These are phyloP conservation scores for Rosa persica DNA, from an alignment of 306 rosid genomes.

Conservation along the genomic window DNA sequence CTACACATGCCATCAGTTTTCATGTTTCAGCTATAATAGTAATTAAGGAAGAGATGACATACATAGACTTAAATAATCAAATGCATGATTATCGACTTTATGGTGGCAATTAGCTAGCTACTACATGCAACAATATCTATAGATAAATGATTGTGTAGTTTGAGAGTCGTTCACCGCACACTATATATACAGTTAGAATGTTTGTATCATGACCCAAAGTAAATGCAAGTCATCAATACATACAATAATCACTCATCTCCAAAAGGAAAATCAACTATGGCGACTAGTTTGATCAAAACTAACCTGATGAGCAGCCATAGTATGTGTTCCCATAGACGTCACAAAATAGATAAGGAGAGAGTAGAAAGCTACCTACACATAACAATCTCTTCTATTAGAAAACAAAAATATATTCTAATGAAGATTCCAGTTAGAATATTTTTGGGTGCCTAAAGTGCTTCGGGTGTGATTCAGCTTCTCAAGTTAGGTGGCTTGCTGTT, in stretches of 20 bases:
- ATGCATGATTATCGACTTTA: too few relatives aligned
- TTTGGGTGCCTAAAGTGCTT: neutral
- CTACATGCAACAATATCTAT: too few relatives aligned
- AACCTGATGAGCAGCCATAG: slow-evolving; percentile 97
- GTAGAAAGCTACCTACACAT: slow-evolving; percentile 76
- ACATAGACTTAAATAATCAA: too few relatives aligned
- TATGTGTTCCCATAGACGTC: slow-evolving; percentile 79
- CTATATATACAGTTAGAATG: slow-evolving; percentile 71
- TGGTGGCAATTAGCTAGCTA: too few relatives aligned
- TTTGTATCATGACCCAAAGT: slow-evolving; percentile 85
- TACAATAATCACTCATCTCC: slow-evolving; percentile 15
- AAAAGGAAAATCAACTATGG: slow-evolving; percentile 20
- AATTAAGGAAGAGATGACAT: too few relatives aligned
- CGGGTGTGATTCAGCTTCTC: neutral
- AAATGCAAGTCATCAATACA: slow-evolving; percentile 29
- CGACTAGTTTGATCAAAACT: slow-evolving; percentile 21
- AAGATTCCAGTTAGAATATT: neutral
- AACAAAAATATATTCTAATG: neutral
- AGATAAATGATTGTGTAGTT: slow-evolving; percentile 92
- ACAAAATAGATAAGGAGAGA: slow-evolving; percentile 71
- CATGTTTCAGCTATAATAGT: too few relatives aligned
- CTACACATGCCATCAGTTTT: too few relatives aligned
- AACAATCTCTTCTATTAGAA: slow-evolving; percentile 8
- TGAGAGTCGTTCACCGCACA: slow-evolving; percentile 98
- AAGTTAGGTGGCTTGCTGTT: neutral